Conservation (phyloP, 495 filamentous ascomycete species). For the Xylaria castorea region DNA sequence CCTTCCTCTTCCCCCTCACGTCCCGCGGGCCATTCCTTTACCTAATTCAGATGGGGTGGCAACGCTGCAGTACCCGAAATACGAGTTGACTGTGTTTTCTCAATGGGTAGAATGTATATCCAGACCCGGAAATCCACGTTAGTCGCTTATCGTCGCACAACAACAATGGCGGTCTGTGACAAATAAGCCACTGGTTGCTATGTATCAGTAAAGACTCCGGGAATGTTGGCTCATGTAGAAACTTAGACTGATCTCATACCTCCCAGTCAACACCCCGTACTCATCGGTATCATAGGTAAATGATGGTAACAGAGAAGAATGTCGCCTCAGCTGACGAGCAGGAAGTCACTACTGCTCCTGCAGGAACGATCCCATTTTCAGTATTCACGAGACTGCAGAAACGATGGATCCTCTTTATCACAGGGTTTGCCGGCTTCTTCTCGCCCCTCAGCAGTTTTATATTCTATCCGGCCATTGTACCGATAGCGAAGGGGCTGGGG, state of each 20-base stretch:
- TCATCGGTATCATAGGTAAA: not conserved
- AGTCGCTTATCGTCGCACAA: not conserved
- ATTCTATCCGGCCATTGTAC: slow-evolving; percentile 45
- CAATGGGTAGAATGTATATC: not conserved
- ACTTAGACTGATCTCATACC: not conserved
- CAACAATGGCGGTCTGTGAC: not conserved
- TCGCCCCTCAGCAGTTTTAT: slow-evolving; percentile 47
- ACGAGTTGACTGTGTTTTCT: not conserved
- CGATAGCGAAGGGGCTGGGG: slow-evolving; percentile 27
- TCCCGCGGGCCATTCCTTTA: not conserved
- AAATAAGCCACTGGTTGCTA: not conserved
- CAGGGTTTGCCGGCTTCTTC: slow-evolving; percentile 48
- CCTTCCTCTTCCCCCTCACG: not conserved
- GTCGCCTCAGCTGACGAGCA: not conserved
- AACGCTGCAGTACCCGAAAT: not conserved
- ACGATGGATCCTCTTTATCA: slow-evolving; percentile 46
- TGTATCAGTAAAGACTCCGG: not conserved
- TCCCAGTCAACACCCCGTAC: not conserved
- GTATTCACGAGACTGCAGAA: slow-evolving; percentile 46
- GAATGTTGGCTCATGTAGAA: not conserved
- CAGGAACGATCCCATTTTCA: not conserved
- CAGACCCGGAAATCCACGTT: not conserved
- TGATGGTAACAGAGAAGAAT: not conserved
- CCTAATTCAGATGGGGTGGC: not conserved
- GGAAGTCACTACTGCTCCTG: not conserved